Evolutionary conservation across 352 stramenopile species (phyloP), one percentile per base, ranked within the genome.

Genomic region (Phytophthora aleatoria): DNA sequence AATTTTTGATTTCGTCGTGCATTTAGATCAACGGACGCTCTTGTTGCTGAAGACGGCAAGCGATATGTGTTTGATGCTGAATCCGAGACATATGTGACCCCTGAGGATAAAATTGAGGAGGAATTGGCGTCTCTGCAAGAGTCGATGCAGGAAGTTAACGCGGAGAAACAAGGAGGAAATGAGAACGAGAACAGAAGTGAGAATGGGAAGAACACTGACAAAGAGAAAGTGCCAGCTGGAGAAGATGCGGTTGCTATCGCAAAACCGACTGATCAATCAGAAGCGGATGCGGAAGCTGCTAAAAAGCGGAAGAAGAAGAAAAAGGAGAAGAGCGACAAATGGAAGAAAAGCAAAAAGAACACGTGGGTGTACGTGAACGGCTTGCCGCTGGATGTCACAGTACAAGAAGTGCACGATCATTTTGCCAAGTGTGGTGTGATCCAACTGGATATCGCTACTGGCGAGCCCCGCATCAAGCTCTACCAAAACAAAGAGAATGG

Each of bases 331-430:
- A 89, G 71, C 30, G 81, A 95, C 20, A 88, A 90, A 65, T 90
- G 76, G 83, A 92, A 91, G 60, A 77, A 81, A 33, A 85, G 74
- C 50, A 97, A 97, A 74, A 81, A 67, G 3, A 95, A 95, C 51
- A 97, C 90, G 62, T 99, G 96, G 96, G 89, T 98, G 16, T 99
- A 99, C 63, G 85, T 99, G 28, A 97, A 96, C 35, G 96, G 96
- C 16, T 76, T 99, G 33, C 97, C 97, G n/a, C 60, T 89, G 7
- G 92, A 99, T 61, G 74, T 95, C 9, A 97, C 92, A 10, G 73
- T 92, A 28, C 74, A 98, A 53, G 96, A 99, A 76, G 75, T 99
- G 5, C 76, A 87, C 27, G 78, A 93, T 38, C 92, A 98, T 66
- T 99, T 99, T 78, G 81, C 72, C 51, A 98, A 98, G 67, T 97